phyloP scores from a whole-genome alignment of 352 stramenopile genomes.

The Phytopythium chamaehyphon region DNA sequence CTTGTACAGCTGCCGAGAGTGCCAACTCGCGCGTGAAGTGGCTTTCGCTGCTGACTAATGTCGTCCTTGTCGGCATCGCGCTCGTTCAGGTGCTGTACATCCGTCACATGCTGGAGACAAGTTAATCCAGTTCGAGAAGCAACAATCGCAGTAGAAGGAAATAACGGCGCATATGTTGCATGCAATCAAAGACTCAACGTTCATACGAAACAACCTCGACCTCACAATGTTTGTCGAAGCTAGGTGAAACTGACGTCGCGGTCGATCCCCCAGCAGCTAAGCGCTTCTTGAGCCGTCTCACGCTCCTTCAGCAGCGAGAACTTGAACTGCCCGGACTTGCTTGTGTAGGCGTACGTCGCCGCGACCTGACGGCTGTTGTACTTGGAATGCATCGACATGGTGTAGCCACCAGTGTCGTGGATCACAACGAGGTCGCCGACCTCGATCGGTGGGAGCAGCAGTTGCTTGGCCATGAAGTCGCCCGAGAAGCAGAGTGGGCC shows the following conservation, averaged over 20 bases:
- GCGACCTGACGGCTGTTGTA: slow-evolving; percentile 85
- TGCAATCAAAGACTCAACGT: neutral
- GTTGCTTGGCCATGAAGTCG: slow-evolving; percentile 83
- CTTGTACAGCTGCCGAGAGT: slow-evolving; percentile 58
- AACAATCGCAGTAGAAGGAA: neutral
- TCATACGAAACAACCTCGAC: too few relatives aligned
- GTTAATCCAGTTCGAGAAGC: too few relatives aligned
- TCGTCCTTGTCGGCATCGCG: slow-evolving; percentile 73
- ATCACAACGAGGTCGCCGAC: slow-evolving; percentile 79
- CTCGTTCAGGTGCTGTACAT: slow-evolving; percentile 84
- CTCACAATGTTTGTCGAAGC: too few relatives aligned
- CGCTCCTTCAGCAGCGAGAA: slow-evolving; percentile 64
- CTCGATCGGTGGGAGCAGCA: slow-evolving; percentile 65
- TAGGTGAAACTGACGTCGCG: slow-evolving; percentile 14
- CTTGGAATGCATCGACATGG: slow-evolving; percentile 84
- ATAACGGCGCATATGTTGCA: neutral
- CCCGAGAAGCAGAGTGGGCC: slow-evolving; percentile 92
- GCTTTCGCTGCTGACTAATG: slow-evolving; percentile 75
- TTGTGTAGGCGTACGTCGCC: slow-evolving; percentile 60
- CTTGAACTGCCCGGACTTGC: slow-evolving; percentile 16
- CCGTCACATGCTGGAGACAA: slow-evolving; percentile 69
- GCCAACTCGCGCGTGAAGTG: slow-evolving; percentile 80
- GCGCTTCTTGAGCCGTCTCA: slow-evolving; percentile 60
- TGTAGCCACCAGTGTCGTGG: slow-evolving; percentile 87
- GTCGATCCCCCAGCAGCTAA: slow-evolving; percentile 70